Percentiles rank a stretch among this genome's conserved stretches.
phyloP scores from a whole-genome alignment of 139 green algal species.

The Volvox africanus region DNA sequence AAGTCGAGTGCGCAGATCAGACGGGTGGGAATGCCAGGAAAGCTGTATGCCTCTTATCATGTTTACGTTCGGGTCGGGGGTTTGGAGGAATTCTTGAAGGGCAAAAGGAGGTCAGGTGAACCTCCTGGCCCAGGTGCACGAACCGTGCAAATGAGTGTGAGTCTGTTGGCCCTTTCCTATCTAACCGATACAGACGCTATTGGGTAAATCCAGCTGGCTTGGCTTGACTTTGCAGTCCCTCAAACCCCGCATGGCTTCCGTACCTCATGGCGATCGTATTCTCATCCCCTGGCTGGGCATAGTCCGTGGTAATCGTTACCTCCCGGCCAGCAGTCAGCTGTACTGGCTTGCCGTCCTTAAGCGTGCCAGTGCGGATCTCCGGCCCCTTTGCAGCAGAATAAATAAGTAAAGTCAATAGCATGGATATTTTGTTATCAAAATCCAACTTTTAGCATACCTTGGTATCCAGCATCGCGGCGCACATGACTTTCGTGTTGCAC shows the following conservation, averaged over 20 bases:
- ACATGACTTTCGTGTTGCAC: constrained; percentile 94
- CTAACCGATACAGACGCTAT: too few species aligned
- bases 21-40: too few species aligned
- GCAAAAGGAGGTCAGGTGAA: too few species aligned
- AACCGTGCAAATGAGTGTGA: too few species aligned
- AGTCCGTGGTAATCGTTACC: constrained; percentile 96
- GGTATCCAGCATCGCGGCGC: constrained; percentile 98
- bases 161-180: too few species aligned
- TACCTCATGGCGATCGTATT: constrained; percentile 90
- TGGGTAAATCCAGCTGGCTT: too few species aligned
- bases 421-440: neutral
- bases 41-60: too few species aligned
- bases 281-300: constrained; percentile 84
- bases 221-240: too few species aligned
- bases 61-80: too few species aligned
- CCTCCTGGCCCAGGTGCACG: too few species aligned
- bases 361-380: constrained; percentile 96
- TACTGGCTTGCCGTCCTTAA: constrained; percentile 92
- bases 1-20: too few species aligned
- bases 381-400: constrained; percentile 79
- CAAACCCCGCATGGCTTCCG: neutral
- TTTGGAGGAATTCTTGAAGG: too few species aligned
- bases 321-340: constrained; percentile 82
- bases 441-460: constrained; percentile 77
- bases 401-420: neutral